Evolutionary conservation across 1,284 basidiomycete species (phyloP), one percentile per base, ranked within the genome.

Genomic region (Peniophora sp.): DNA sequence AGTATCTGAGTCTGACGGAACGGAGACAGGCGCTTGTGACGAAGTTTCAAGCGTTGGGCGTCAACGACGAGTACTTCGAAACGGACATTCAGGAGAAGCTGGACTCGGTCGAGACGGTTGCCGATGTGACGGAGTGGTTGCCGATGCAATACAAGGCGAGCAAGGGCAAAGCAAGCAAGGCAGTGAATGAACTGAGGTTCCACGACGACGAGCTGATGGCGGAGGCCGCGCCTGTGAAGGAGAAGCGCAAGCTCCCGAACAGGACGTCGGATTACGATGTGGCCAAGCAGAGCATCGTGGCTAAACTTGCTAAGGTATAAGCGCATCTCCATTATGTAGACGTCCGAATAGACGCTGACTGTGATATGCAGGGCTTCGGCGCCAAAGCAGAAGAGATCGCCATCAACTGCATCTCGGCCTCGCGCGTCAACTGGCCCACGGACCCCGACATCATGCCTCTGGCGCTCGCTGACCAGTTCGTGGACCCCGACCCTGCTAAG

Each of bases 121-220:
- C 90, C 0, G 97, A 99, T 62, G 83, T 90, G 17, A 85, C 88
- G 0, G 95, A 97, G 60, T 99, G 93, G 92, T 68, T 99, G 46
- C 73, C 79, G 23, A 82, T 94, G 75, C 90, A 88, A 64, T 92
- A 94, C 62, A 85, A 84, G 62, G 79, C 83, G 53, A 82, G 84
- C 62, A 85, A 84, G 62, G 78, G 82, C 60, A 84, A 85, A 66
- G 87, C 83, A 62, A 8, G 8, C 6, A 78, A 81, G 60, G 78
- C 85, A 51, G 72, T 70, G 3, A 62, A 69, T 22, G 79, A 81
- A 39, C 72, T 88, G 51, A 77, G 75, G 27, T 85, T 85, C 61
- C 81, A 86, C 54, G 85, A 87, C 56, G 76, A 81, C 47, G 76
- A 79, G 50, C 69, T 63, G 20, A 58, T 63, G 6, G 83, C 82